These are phyloP conservation scores for Lobosporangium transversale DNA, from an alignment of 192 early-diverging fungal species.

Conservation along the genomic window DNA sequence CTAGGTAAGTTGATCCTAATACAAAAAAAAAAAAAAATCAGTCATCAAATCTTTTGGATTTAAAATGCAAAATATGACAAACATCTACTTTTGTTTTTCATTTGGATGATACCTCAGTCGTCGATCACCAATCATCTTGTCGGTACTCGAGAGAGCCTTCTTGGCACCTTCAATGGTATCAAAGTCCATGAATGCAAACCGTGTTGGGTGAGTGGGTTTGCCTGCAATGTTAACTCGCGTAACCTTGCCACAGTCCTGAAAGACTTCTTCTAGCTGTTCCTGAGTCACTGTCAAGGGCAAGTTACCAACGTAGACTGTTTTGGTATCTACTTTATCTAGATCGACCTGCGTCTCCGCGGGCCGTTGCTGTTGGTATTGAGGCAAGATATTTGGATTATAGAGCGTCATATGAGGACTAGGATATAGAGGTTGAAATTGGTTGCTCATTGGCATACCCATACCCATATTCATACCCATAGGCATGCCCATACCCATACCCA, in stretches of 20 bases:
- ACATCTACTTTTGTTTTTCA: neutral
- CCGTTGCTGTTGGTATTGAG: conserved; percentile 27
- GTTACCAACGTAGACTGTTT: conserved; percentile 48
- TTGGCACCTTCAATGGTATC: conserved; percentile 40
- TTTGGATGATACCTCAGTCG: conserved; percentile 23
- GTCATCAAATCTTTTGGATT: neutral
- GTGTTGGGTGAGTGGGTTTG: conserved; percentile 44
- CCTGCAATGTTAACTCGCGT: conserved; percentile 51
- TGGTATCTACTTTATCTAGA: conserved; percentile 40
- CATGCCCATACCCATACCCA: conserved; percentile 29
- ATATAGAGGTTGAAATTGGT: conserved; percentile 44
- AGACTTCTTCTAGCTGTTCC: conserved; percentile 47
- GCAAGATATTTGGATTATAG: conserved; percentile 33
- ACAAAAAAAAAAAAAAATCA: neutral
- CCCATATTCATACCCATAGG: conserved; percentile 24
- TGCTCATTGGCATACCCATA: conserved; percentile 27
- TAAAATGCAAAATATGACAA: neutral
- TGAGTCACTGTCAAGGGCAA: conserved; percentile 39
- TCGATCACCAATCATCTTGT: conserved; percentile 45
- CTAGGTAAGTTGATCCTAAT: conserved; percentile 36
- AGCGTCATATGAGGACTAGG: conserved; percentile 48
- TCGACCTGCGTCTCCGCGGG: conserved; percentile 21
- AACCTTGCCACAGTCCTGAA: conserved; percentile 42
- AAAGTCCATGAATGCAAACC: conserved; percentile 54
- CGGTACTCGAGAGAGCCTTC: conserved; percentile 42